These are phyloP conservation scores for Candida oleophila DNA, from an alignment of 805 yeast genomes.

Conservation along the genomic window DNA sequence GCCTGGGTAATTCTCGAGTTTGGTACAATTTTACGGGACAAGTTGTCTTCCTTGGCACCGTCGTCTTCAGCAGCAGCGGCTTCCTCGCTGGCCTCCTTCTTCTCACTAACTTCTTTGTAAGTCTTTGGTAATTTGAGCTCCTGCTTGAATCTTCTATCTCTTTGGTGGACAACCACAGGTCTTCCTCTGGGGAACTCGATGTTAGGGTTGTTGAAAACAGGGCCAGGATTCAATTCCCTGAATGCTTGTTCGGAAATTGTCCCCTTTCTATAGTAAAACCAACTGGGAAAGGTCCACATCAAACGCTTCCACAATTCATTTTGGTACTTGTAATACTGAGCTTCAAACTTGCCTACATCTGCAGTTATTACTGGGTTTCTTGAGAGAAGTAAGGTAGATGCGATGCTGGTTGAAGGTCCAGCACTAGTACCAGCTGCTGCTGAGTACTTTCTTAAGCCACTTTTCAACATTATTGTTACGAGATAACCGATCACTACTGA, in stretches of 20 bases:
- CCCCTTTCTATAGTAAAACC: constrained; percentile 88
- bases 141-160: constrained; percentile 86
- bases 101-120: constrained; percentile 38
- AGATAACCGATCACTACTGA: not conserved
- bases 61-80: constrained; percentile 4
- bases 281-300: constrained; percentile 97
- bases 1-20: constrained; percentile 77
- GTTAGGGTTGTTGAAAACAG: constrained; percentile 68
- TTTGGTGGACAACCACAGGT: constrained; percentile 82
- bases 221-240: constrained; percentile 71
- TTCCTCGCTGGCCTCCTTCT: constrained; percentile 27
- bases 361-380: constrained; percentile 85
- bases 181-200: constrained; percentile 79
- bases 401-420: constrained; percentile 13
- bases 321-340: constrained; percentile 77
- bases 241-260: constrained; percentile 83
- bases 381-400: constrained; percentile 64
- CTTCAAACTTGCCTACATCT: constrained; percentile 69
- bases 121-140: constrained; percentile 71
- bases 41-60: constrained; percentile 40
- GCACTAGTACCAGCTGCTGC: not conserved
- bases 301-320: constrained; percentile 82
- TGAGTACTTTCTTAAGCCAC: not conserved
- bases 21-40: constrained; percentile 66
- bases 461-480: not conserved